A percentile compares a stretch with the other conserved stretches of the same genome.
Conservation (phyloP, 768 basidiomycete species). For the Tylopilus plumbeoviolaceoides region DNA sequence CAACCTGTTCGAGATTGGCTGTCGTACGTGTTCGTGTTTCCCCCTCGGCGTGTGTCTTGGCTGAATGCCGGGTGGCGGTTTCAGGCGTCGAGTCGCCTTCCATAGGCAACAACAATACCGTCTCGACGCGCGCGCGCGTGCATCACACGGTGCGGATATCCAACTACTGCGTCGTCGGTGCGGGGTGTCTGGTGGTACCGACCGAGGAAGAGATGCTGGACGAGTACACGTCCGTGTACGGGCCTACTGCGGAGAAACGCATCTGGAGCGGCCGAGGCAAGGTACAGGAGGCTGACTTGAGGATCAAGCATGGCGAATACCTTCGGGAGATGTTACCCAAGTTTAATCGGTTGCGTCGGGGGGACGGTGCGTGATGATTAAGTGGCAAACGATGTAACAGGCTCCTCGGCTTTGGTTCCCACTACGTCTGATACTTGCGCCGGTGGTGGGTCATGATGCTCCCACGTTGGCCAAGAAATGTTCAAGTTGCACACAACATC, state of each 20-base stretch:
- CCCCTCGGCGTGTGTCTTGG: no score
- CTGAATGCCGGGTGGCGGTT: not conserved
- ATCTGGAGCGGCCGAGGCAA: constrained; percentile 85
- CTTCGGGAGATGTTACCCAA: constrained; percentile 88
- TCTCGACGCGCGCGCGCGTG: constrained; percentile 79
- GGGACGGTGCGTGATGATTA: constrained; percentile 43
- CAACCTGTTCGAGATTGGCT: constrained; percentile 92
- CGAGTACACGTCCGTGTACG: constrained; percentile 83
- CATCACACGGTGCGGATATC: constrained; percentile 79
- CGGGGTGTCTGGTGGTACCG: constrained; percentile 74
- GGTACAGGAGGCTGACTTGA: constrained; percentile 77
- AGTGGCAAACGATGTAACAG: not conserved
- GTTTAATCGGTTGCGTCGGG: constrained; percentile 71
- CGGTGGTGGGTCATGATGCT: no score
- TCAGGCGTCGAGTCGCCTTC: constrained; percentile 85
- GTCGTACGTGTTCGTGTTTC: constrained; percentile 53
- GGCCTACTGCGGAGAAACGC: constrained; percentile 66
- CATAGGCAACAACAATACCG: constrained; percentile 81
- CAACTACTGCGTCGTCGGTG: constrained; percentile 79
- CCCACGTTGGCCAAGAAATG: no score
- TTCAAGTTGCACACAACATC: no score
- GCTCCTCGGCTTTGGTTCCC: not conserved
- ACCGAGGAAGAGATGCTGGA: constrained; percentile 74
- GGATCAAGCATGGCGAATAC: constrained; percentile 88
- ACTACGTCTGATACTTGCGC: no score